Percentiles rank a stretch among this genome's conserved stretches.
Conservation (phyloP, 768 basidiomycete species). For the Polyporus arcularius region DNA sequence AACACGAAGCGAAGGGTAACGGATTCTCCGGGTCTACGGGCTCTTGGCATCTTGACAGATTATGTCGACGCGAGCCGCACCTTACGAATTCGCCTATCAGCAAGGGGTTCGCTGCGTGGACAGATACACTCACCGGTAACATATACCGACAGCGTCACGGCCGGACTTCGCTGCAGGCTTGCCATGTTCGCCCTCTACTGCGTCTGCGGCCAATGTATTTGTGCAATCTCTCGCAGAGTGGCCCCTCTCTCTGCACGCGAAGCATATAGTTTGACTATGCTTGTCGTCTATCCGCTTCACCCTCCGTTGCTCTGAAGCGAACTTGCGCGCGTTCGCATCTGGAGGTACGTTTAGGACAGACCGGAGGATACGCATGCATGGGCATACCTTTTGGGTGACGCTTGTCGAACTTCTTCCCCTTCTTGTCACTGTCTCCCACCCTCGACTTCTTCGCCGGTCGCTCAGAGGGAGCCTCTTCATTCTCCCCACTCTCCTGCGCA, state of each 20-base stretch:
- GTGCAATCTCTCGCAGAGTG: slow-evolving; percentile 87
- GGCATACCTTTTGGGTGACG: slow-evolving; percentile 25
- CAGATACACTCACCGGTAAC: slow-evolving; percentile 31
- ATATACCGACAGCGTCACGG: slow-evolving; percentile 70
- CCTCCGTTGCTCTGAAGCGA: slow-evolving; percentile 59
- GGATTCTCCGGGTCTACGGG: slow-evolving; percentile 61
- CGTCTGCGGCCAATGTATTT: slow-evolving; percentile 34
- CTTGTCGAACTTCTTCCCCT: slow-evolving; percentile 31
- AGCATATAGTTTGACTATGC: slow-evolving; percentile 66
- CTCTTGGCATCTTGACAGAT: slow-evolving; percentile 75
- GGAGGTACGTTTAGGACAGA: slow-evolving; percentile 4
- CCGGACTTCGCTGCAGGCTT: slow-evolving; percentile 36
- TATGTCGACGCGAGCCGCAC: slow-evolving; percentile 81
- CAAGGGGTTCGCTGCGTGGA: not conserved
- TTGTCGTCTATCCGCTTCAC: slow-evolving; percentile 63
- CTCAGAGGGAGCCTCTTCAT: slow-evolving; percentile 21
- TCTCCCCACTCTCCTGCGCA: slow-evolving; percentile 17
- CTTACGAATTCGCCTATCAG: slow-evolving; percentile 38
- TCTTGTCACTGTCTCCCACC: slow-evolving; percentile 30
- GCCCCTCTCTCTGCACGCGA: slow-evolving; percentile 82
- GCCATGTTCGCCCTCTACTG: slow-evolving; percentile 14
- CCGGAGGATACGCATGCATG: slow-evolving; percentile 23
- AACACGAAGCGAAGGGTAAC: slow-evolving; percentile 89
- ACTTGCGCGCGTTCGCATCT: slow-evolving; percentile 22
- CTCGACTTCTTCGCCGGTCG: slow-evolving; percentile 18